Base-by-base conservation (phyloP, 2,329 filamentous ascomycete genomes). In the Proliferodiscus dingleyae region DNA sequence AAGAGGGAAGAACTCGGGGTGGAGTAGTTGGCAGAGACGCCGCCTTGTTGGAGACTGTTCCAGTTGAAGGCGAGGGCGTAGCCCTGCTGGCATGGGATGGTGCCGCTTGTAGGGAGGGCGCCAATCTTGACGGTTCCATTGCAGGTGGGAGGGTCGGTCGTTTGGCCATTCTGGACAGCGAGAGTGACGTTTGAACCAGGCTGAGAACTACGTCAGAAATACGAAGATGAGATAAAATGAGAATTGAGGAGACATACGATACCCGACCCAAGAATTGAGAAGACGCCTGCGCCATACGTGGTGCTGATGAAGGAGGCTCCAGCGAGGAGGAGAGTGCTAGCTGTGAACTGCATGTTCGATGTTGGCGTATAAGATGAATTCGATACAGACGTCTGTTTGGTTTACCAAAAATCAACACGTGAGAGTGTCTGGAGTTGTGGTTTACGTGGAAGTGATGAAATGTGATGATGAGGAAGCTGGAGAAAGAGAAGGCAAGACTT, bases 331-430 rank as follows among this genome's bases (percentile, higher is more conserved):
- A 41, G 28, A 37, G 41, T 38, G 32, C 43, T 22, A 8, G 40
- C 37, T 43, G 40, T 33, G 46, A 52, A 52, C 30, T 52, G 45
- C 46, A 52, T 52, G 24, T 44, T 47, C n/a, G 43, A 23, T 22
- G 11, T 21, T 34, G 43, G 24, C 24, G 10, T 37, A 30, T n/a
- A 18, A 8, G 19, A 11, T 10, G 21, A n/a, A 19, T 41, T 2
- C 9, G 18, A 11, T 26, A n/a, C 21, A 34, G 23, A 28, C 19
- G 13, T n/a, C 34, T 37, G n/a, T 10, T 30, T 32, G 26, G 2
- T 22, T 16, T 11, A 15, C 5, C 10, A 10, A 16, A 36, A 15
- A 16, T 36, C 15, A 3, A 36, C 9, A 21, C 16, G 15, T 36
- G 33, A 36, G 16, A 16, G 10, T 37, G 34, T 37, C 18, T 37